These are phyloP conservation scores for Aquilaria malaccensis DNA, from an alignment of 345 rosid genomes.

Conservation along the genomic window DNA sequence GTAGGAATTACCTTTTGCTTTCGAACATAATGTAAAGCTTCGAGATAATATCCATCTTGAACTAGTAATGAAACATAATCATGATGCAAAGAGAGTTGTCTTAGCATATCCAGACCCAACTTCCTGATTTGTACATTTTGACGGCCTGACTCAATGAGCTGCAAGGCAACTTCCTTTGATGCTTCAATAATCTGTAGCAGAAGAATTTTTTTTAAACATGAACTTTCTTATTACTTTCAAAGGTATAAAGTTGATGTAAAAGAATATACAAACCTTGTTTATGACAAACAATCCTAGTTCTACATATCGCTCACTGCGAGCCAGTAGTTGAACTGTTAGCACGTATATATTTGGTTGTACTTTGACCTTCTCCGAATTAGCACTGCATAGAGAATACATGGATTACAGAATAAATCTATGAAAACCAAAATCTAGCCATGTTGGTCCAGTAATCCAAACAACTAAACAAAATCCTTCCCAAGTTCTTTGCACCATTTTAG, in stretches of 20 bases:
- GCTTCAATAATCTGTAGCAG: slow-evolving; percentile 75
- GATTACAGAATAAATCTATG: too few species aligned
- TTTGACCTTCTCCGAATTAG: slow-evolving; percentile 70
- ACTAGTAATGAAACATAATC: slow-evolving; percentile 67
- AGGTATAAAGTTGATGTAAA: not conserved
- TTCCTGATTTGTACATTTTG: slow-evolving; percentile 65
- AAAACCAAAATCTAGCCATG: too few species aligned
- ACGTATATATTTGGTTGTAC: slow-evolving; percentile 66
- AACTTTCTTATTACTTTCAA: not conserved
- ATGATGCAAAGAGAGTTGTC: slow-evolving; percentile 82
- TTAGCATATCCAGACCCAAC: slow-evolving; percentile 87
- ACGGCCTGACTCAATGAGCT: slow-evolving; percentile 74
- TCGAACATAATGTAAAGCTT: slow-evolving; percentile 81
- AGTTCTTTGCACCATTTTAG: too few species aligned
- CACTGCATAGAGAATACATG: slow-evolving; percentile 37
- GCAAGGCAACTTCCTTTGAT: slow-evolving; percentile 92
- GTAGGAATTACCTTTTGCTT: slow-evolving; percentile 71
- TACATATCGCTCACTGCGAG: slow-evolving; percentile 55
- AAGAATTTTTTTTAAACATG: slow-evolving; percentile 12
- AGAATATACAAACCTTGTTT: slow-evolving; percentile 56
- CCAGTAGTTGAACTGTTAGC: slow-evolving; percentile 67
- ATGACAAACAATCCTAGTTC: slow-evolving; percentile 67
- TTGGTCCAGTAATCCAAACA: too few species aligned
- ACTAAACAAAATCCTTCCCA: too few species aligned
- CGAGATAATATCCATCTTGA: slow-evolving; percentile 88